Conservation (phyloP, 2,329 filamentous ascomycete species). For the Hymenoscyphus salicellus region DNA sequence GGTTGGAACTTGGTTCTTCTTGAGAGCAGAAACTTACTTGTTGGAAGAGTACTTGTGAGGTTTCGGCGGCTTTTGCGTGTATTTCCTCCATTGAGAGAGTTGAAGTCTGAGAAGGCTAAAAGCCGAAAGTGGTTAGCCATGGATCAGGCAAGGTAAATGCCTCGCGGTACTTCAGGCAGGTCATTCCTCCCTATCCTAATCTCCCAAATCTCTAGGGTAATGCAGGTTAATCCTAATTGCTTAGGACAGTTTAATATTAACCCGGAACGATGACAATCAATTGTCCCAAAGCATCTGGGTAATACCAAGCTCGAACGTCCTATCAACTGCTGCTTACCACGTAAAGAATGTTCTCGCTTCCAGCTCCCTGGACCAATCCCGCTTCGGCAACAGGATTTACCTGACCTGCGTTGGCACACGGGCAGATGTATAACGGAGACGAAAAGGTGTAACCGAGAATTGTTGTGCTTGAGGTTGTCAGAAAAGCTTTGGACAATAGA, state of each 20-base stretch:
- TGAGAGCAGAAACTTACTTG: slow-evolving; percentile 18
- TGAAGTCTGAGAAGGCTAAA: slow-evolving; percentile 6
- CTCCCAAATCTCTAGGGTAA: no score
- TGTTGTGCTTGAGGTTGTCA: slow-evolving; percentile 37
- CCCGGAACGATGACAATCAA: no score
- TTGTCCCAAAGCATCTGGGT: no score
- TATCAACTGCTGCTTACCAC: no score
- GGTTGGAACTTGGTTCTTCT: no score
- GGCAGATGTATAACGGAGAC: slow-evolving; percentile 53
- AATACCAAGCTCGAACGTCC: no score
- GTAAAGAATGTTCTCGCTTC: slow-evolving; percentile 10
- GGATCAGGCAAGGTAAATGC: no score
- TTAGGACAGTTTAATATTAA: no score
- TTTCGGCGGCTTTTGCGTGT: background rate
- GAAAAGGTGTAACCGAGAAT: slow-evolving; percentile 53
- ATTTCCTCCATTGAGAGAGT: slow-evolving; percentile 17
- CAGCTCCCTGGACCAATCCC: slow-evolving; percentile 45
- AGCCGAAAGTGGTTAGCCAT: no score
- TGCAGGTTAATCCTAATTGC: no score
- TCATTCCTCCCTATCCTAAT: no score
- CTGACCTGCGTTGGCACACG: slow-evolving; percentile 44
- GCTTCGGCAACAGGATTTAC: slow-evolving; percentile 47
- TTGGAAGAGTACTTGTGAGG: slow-evolving; percentile 20
- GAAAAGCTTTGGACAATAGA: background rate
- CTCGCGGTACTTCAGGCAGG: no score